Conservation (phyloP, 2,329 filamentous ascomycete genomes). For the Xylaria sp. region DNA sequence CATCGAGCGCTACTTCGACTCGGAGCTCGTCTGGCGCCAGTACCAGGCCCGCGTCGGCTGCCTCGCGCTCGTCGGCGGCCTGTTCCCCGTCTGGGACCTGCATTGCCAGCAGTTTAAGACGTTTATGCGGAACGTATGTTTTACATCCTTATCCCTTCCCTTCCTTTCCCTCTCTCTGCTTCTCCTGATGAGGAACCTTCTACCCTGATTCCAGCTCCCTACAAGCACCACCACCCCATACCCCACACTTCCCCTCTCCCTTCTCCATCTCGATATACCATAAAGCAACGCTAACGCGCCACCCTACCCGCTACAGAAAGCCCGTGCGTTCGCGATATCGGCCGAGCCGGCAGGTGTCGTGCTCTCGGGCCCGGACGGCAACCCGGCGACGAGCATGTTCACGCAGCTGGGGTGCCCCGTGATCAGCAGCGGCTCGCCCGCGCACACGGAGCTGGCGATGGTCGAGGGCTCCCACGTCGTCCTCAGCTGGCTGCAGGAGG, state of each 20-base stretch:
- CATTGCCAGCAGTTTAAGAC: constrained; percentile 47
- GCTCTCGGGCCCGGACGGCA: constrained; percentile 56
- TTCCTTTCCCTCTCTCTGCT: not conserved
- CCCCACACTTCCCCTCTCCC: not conserved
- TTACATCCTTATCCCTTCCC: not conserved
- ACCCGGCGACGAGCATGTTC: constrained; percentile 43
- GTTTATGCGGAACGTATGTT: constrained; percentile 56
- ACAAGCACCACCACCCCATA: not conserved
- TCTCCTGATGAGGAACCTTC: not conserved
- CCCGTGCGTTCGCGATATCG: constrained; percentile 64
- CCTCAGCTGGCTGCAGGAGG: constrained; percentile 63
- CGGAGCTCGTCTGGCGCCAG: constrained; percentile 52
- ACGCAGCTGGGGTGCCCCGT: constrained; percentile 63
- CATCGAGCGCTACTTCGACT: constrained; percentile 60
- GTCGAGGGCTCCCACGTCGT: constrained; percentile 56
- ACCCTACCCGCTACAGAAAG: constrained; percentile 47
- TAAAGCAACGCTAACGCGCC: constrained; percentile 21
- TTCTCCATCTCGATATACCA: constrained; percentile 34
- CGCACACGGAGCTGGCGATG: constrained; percentile 65
- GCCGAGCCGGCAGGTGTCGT: constrained; percentile 53
- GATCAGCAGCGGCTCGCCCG: constrained; percentile 67
- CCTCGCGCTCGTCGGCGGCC: constrained; percentile 54
- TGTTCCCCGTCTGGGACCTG: constrained; percentile 44
- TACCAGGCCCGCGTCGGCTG: constrained; percentile 50
- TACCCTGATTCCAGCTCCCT: constrained; percentile 23